Base-by-base conservation (phyloP, 352 stramenopile genomes). In the Phytophthora sp. region DNA sequence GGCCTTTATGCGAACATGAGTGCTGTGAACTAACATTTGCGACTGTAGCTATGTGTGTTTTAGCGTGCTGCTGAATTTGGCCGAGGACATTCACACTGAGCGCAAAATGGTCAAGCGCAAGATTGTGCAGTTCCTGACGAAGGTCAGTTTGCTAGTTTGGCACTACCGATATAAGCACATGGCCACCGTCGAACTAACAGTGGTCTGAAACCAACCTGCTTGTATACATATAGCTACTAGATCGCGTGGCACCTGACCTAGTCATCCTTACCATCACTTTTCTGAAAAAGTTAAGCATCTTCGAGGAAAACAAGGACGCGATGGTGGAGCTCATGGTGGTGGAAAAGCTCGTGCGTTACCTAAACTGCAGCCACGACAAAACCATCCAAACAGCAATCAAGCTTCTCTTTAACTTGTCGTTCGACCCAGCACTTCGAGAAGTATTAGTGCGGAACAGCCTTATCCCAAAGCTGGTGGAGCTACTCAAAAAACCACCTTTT, bases 81-180 rank as follows among this genome's bases (percentile, higher is more conserved):
- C 94, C 0, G 94, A 98, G 60, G 94, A 99, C 56, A 90, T 97
- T 61, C 79, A 88, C 46, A 96, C 95, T 4, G 94, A 99, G 64
- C 74, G 84, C 20, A 99, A 99, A 69, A 98, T 99, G 94, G 89
- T 97, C 30, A 98, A 98, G 66, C 94, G 91, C 51, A 96, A 95
- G 72, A 91, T 91, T 62, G 81, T 93, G 18, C n/a, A 77, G 21
- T 87, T 92, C 39, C 63, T 96, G 5, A 74, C 83, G n/a, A 92
- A 94, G 80, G 84, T 87, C 8, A 8, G 37, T 51, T 32, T 9
- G 7, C 27, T 1, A 18, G 6, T 39, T 9, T 59, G 20, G n/a
- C n/a, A n/a, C n/a, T n/a, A n/a, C n/a, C n/a, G n/a, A n/a, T n/a
- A n/a, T n/a, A n/a, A 18, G 23, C n/a, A 53, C 18, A 26, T 53